These are phyloP conservation scores for Verbascum thapsus DNA, from an alignment of 257 asterid genomes.

Conservation along the genomic window DNA sequence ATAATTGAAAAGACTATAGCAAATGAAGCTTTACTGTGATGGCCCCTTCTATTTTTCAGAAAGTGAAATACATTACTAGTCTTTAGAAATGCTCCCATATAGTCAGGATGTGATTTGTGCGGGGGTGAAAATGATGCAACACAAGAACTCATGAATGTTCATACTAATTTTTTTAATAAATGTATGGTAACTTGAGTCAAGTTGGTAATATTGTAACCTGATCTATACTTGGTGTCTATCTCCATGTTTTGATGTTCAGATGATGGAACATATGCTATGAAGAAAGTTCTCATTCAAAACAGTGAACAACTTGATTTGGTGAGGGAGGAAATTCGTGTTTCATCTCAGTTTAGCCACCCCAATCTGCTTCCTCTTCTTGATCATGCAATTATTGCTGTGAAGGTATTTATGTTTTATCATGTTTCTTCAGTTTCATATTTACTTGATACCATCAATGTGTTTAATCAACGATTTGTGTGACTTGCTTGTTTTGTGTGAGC, in stretches of 20 bases:
- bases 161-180: slow-evolving; percentile 1
- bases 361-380: slow-evolving; percentile 98
- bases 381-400: slow-evolving; percentile 92
- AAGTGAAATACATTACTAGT: not conserved
- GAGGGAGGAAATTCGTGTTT: slow-evolving; percentile 89
- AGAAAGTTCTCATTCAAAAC: slow-evolving; percentile 92
- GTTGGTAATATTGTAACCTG: too few species aligned
- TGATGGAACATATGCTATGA: slow-evolving; percentile 98
- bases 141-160: not conserved
- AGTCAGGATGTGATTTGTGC: not conserved
- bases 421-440: slow-evolving; percentile 3
- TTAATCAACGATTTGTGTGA: too few species aligned
- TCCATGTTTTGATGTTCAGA: slow-evolving; percentile 44
- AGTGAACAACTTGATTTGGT: slow-evolving; percentile 87
- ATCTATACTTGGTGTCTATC: slow-evolving; percentile 21
- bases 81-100: slow-evolving; percentile 7
- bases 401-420: slow-evolving; percentile 53
- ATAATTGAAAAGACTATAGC: slow-evolving; percentile 19
- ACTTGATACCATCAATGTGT: too few species aligned
- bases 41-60: slow-evolving; percentile 14
- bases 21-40: not conserved
- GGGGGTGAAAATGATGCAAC: not conserved
- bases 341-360: slow-evolving; percentile 86
- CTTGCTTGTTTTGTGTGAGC: slow-evolving; percentile 8
- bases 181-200: not conserved